Base-by-base conservation (phyloP, 768 basidiomycete genomes). In the Phlegmacium glaucopus region DNA sequence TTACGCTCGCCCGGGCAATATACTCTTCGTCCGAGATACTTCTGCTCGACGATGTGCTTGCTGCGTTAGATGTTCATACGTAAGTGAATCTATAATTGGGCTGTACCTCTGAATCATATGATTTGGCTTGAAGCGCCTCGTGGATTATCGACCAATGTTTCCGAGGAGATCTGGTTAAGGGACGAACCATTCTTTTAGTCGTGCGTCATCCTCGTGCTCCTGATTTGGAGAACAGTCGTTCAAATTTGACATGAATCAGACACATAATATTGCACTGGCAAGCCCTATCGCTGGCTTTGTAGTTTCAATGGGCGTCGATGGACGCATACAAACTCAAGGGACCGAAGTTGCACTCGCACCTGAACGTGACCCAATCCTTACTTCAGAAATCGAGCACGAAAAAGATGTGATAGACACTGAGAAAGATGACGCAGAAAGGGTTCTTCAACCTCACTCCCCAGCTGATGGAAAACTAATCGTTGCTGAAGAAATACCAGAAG, bases 111-210 rank as follows among this genome's bases (percentile, higher is more conserved):
- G 8, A 8, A 8, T 32, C 13, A 32, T 32, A 13, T 13, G 13
- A 26, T 26, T 6, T 6, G 16, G 3, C 87, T 1, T 84, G 86
- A 55, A 91, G 89, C 0, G 85, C 90, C 0, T 79, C 84, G 49
- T 87, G 89, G 65, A 77, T 94, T 35, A 83, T 82, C 58, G 70
- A 79, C 16, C 73, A 89, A 41, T 91, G 88, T 56, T 70, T 95
- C 28, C 72, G 74, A 49, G 91, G 92, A 10, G 81, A 85, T 37
- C 67, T 94, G 36, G 72, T 90, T 59, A 64, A 71, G 16, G 80
- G 77, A 10, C 76, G 91, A 41, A 94, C 93, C 1, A 69, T 92
- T 45, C 75, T 94, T 36, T 74, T 95, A 18, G 91, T 94, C 22
- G 78, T 78, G 54, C 39, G 70, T 60, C 4, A 10, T 32, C 30